A percentile compares a stretch with the other conserved stretches of the same genome.
These are phyloP conservation scores for Mallotus nudiflorus DNA, from an alignment of 345 rosid genomes.

Conservation along the genomic window DNA sequence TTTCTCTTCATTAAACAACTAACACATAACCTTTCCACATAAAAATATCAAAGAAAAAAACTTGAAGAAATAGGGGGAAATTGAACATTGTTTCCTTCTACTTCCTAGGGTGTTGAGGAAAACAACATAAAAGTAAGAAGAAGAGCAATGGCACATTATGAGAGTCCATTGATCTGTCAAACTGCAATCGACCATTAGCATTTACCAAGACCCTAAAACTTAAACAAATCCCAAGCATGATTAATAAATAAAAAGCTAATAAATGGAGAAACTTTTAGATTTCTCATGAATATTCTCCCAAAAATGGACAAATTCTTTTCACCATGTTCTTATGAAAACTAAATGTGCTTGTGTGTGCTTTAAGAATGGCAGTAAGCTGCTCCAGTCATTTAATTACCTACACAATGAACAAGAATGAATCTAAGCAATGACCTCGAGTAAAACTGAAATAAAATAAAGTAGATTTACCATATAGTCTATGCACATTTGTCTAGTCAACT, in stretches of 20 bases:
- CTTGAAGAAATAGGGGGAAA: too few relatives aligned
- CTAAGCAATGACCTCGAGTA: not conserved
- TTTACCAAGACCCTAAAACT: not conserved
- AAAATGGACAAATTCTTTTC: not conserved
- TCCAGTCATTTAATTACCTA: not conserved
- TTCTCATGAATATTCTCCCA: not conserved
- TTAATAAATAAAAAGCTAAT: not conserved
- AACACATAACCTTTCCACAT: too few relatives aligned
- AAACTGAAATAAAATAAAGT: not conserved
- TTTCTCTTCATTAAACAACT: too few relatives aligned
- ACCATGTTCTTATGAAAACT: not conserved
- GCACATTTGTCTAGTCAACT: constrained; percentile 85
- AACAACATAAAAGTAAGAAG: not conserved
- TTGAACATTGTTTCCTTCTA: not conserved
- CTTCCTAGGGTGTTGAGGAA: not conserved
- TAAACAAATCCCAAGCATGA: not conserved
- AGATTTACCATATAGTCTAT: constrained; percentile 89
- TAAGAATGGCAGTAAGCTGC: not conserved
- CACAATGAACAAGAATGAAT: not conserved
- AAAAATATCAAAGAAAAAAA: not conserved
- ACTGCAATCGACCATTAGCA: not conserved
- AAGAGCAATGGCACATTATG: too few relatives aligned
- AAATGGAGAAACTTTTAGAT: not conserved
- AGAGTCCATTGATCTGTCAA: not conserved
- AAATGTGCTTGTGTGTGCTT: not conserved